Evolutionary conservation across 2,329 filamentous ascomycete genomes (phyloP), one percentile per base, ranked within the genome.

Genomic region (Fusarium longipes): DNA sequence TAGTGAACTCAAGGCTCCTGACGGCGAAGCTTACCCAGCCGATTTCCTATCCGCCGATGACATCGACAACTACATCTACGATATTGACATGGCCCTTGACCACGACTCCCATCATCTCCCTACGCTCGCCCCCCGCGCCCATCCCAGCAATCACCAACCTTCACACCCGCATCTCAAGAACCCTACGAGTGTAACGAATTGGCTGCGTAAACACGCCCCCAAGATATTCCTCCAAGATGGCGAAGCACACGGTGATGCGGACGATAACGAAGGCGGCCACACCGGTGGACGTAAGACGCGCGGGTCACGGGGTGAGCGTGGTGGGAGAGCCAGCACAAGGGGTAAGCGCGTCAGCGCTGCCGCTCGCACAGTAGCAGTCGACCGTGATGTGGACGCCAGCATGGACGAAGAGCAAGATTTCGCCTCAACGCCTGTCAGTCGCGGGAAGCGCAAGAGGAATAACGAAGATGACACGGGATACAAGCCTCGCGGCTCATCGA

Each of bases 181-280:
- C 76, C 93, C 94, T 0, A 92, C 93, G 39, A 96, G 92, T 60
- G 94, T 97, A 5, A 96, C 97, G 81, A 97, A 96, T 78, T 99
- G 96, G 96, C 86, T 99, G 14, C 87, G 93, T 65, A 89, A 93
- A 75, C 86, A 97, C 78, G 90, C 93, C 60, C 92, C 93, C 5
- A 90, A 95, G 77, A 89, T 93, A 47, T 94, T 97, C 81, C 81
- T 96, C 20, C 91, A 97, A 76, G 92, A 93, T 73, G 87, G 89
- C 49, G 76, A 74, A 57, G 70, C 68, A 18, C 77, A 79, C 22
- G 78, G 79, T 51, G 78, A 80, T 9, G 80, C 81, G 22, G 79
- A 79, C 27, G 76, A 81, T 49, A 75, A 73, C 14, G 71, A 74
- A 30, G 70, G 70, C 18, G 70, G 63, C 5, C 71, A 73, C 29